Base-by-base conservation (phyloP, 2,329 filamentous ascomycete species). In the Moelleriella libera region DNA sequence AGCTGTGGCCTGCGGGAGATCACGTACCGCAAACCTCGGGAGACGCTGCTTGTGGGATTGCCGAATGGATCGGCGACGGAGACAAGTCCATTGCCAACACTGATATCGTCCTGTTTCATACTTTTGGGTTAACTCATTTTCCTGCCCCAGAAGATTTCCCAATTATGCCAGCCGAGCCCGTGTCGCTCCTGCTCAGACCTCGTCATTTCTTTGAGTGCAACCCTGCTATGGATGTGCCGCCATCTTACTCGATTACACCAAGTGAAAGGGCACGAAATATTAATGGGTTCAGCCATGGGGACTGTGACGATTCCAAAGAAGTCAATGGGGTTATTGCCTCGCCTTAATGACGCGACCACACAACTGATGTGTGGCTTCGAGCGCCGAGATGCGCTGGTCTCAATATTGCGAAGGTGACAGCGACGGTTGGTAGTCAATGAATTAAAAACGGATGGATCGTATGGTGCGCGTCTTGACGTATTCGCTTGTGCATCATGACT, bases 21-120 rank as follows among this genome's bases (percentile, higher is more conserved):
- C 88, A 95, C 67, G 86, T 94, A 0, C 86, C 88, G 0, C 88
- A 94, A 60, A 92, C 88, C 6, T 87, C 82, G 0, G 88, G 88
- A 57, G 82, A 88, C 54, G 83, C 84, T 0, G 84, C 83, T 0
- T 66, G 68, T 41, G 87, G 87, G 32, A 68, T 94, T 2, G 82
- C 84, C 0, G 73, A 80, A 54, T 90, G 86, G 87, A 83, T 92
- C 54, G 79, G 78, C 29, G 78, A 88, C 51, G 80, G 84, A 10
- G 68, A 68, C 43, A 78, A 76, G 49, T 75, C 70, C 30, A 80
- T 94, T 54, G 85, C 84, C 48, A 84, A 95, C 69, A 85, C 81
- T 1, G 86, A 96, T 60, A 68, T 95, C 31, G 88, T 96, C 1
- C 75, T 95, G 12, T 96, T 88, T 88, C 88, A 95, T 67, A 94